Evolutionary conservation across 352 stramenopile species (phyloP).

Genomic region (Aphanomyces euteiches): DNA sequence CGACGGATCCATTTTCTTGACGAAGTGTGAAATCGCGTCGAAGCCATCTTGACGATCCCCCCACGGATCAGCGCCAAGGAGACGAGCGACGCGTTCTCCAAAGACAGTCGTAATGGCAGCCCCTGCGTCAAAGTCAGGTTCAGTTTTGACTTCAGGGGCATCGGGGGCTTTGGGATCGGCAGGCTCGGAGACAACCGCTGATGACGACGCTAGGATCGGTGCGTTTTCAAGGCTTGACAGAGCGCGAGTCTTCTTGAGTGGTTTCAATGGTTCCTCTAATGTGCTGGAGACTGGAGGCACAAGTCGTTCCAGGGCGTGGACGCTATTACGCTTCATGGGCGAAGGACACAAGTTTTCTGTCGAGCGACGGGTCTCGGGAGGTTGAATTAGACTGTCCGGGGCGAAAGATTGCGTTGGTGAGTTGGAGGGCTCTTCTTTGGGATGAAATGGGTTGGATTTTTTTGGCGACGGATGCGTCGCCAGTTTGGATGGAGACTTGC

Average conservation of each 20-base stretch:
- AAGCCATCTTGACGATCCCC: slow-evolving; percentile 76
- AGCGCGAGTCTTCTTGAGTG: neutral
- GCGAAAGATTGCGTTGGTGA: neutral
- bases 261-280: too few species aligned
- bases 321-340: neutral
- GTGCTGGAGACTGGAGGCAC: neutral
- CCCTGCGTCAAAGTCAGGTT: slow-evolving; percentile 47
- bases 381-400: neutral
- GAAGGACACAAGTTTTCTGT: slow-evolving; percentile 3
- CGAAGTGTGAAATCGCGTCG: slow-evolving; percentile 56
- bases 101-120: slow-evolving; percentile 66
- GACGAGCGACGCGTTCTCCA: slow-evolving; percentile 59
- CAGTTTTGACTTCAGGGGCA: slow-evolving; percentile 7
- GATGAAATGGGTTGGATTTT: neutral
- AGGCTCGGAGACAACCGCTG: slow-evolving; percentile 32
- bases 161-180: slow-evolving; percentile 14
- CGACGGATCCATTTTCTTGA: slow-evolving; percentile 60
- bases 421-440: slow-evolving; percentile 3
- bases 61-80: slow-evolving; percentile 70
- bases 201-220: slow-evolving; percentile 58
- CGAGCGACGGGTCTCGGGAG: neutral
- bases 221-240: slow-evolving; percentile 36
- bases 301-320: neutral
- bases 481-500: slow-evolving; percentile 24
- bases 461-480: too few species aligned